These are phyloP conservation scores for Entophlyctis helioformis DNA, from an alignment of 192 early-diverging fungal genomes.

Conservation along the genomic window DNA sequence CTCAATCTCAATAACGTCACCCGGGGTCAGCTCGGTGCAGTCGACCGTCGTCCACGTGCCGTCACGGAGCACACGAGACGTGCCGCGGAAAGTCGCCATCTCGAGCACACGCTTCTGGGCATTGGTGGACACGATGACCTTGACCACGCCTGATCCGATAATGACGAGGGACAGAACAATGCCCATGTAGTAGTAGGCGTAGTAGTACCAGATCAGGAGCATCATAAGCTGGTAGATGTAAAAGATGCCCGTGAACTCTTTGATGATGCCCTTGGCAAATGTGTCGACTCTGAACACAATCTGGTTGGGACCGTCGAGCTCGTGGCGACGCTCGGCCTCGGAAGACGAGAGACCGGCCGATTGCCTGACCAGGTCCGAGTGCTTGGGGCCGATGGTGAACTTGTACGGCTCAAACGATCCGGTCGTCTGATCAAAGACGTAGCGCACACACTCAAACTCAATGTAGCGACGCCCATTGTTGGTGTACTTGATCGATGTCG, in stretches of 20 bases:
- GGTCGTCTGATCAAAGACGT: conserved; percentile 45
- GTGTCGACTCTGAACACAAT: conserved; percentile 54
- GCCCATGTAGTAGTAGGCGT: conserved; percentile 37
- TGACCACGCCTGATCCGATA: conserved; percentile 20
- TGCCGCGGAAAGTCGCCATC: conserved; percentile 33
- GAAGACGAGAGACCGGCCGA: conserved; percentile 27
- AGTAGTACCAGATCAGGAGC: conserved; percentile 28
- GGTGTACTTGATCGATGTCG: conserved; percentile 26
- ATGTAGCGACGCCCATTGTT: conserved; percentile 44
- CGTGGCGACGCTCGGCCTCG: conserved; percentile 39
- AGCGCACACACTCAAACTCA: conserved; percentile 61
- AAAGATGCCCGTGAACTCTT: conserved; percentile 36
- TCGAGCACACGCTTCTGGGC: conserved; percentile 26
- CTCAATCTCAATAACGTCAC: conserved; percentile 53
- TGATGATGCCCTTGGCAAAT: conserved; percentile 34
- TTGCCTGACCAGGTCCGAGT: conserved; percentile 12
- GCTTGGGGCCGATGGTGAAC: conserved; percentile 40
- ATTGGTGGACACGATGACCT: conserved; percentile 18
- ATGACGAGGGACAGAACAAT: conserved; percentile 27
- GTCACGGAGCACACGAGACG: conserved; percentile 38
- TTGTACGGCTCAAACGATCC: conserved; percentile 43
- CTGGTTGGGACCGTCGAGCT: conserved; percentile 57
- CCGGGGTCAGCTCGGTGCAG: conserved; percentile 50
- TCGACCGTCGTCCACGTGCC: conserved; percentile 35
- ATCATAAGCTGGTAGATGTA: conserved; percentile 34